Evolutionary conservation across 306 rosid species (phyloP).

Genomic region (Quercus variabilis): DNA sequence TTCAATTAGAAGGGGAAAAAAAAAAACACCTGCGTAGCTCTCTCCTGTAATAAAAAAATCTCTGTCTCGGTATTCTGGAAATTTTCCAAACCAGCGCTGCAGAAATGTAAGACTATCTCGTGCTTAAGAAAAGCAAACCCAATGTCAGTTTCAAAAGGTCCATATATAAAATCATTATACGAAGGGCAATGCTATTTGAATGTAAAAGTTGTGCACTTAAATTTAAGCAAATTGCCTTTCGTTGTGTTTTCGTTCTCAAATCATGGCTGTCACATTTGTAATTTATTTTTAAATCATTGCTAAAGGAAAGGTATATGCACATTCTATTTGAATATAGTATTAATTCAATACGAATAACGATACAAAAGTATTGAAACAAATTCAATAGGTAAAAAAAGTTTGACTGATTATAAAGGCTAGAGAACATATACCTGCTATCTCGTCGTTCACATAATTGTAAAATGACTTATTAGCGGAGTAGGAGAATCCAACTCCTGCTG

Average conservation of each 20-base stretch:
- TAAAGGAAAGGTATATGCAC: too few relatives aligned
- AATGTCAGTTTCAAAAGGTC: not conserved
- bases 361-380: not conserved
- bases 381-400: not conserved
- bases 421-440: constrained; percentile 40
- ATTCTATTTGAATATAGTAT: too few relatives aligned
- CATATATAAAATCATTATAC: too few relatives aligned
- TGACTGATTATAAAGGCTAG: too few relatives aligned
- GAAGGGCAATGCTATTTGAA: too few relatives aligned
- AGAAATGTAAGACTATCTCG: constrained; percentile 32
- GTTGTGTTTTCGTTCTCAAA: too few relatives aligned
- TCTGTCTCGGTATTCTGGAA: constrained; percentile 28
- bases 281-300: too few relatives aligned
- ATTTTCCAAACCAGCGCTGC: constrained; percentile 35
- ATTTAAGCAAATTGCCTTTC: too few relatives aligned
- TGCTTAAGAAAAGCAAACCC: constrained; percentile 14
- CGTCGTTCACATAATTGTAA: constrained; percentile 40
- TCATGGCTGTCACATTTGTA: too few relatives aligned
- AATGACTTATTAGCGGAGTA: constrained; percentile 52
- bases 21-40: constrained; percentile 40
- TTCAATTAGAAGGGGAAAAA: too few relatives aligned
- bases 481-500: constrained; percentile 84
- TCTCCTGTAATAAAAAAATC: constrained; percentile 37
- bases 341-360: too few relatives aligned
- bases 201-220: too few relatives aligned